Evolutionary conservation across 768 basidiomycete genomes (phyloP), one percentile per base, ranked within the genome.

Genomic region (Kwoniella sp.): DNA sequence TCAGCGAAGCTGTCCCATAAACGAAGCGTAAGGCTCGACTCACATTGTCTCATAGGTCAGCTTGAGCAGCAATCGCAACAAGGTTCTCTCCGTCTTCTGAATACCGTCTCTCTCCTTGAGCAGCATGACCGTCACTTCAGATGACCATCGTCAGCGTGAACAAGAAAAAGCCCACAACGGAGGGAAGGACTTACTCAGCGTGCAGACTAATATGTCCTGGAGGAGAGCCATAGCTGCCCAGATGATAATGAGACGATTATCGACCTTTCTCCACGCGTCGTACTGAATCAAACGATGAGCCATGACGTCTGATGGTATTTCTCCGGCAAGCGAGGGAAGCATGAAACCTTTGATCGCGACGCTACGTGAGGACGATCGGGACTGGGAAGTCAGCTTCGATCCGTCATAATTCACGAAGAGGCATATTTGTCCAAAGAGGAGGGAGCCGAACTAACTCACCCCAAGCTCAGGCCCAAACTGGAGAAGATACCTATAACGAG

Each of bases 281-380:
- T 64, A 64, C 46, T 51, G 15, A 26, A 44, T 33, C 19, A 64
- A 17, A 2, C 25, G 24, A 4, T 24, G n/a, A 2, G 29, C 33
- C n/a, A 36, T 22, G 27, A 48, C 26, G 15, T 60, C 33, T 2
- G 58, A 19, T 0, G 58, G 29, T 9, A 53, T 53, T n/a, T 47
- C 50, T 17, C 27, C 46, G n/a, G 62, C 62, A 15, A 64, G 49
- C 2, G 62, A 64, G 2, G 62, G 62, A 10, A 64, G 53, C 55
- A 52, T 40, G 17, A 51, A 58, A n/a, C 62, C 62, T 47, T 58
- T 64, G 44, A 64, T 64, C 4, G 55, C 62, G n/a, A 64, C 62
- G 15, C 55, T 44, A 19, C 33, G 33, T 33, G 13, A 6, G 6
- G 33, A 33, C 33, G 13, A 33, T 33, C 33, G 33, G 7, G 13